A percentile compares a stretch with the other conserved stretches of the same genome.
Evolutionary conservation across 1,284 basidiomycete genomes (phyloP).

Genomic region (Acaromyces ingoldii): DNA sequence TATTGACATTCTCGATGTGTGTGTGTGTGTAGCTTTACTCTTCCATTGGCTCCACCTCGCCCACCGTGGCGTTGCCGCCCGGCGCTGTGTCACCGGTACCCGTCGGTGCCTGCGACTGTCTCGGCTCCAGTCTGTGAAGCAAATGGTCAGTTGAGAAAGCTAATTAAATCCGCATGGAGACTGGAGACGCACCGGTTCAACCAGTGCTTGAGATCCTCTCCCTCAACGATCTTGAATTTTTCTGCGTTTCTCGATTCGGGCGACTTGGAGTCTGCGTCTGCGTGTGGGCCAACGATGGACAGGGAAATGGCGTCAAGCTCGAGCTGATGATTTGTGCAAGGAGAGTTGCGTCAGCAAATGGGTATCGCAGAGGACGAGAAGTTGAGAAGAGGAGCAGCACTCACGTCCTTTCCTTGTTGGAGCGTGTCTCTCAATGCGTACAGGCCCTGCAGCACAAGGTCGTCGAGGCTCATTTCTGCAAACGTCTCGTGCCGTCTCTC

Average conservation of each 20-base stretch:
- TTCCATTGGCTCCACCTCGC: slow-evolving; percentile 10
- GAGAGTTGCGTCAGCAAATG: neutral
- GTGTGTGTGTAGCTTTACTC: neutral
- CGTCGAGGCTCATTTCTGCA: slow-evolving; percentile 30
- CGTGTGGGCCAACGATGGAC: slow-evolving; percentile 46
- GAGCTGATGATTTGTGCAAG: slow-evolving; percentile 11
- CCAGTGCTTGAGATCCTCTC: slow-evolving; percentile 37
- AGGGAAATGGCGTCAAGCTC: slow-evolving; percentile 43
- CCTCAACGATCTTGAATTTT: slow-evolving; percentile 45
- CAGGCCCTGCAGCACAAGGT: slow-evolving; percentile 40
- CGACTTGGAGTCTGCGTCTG: slow-evolving; percentile 38
- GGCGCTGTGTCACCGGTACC: neutral
- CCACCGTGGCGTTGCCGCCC: slow-evolving; percentile 7
- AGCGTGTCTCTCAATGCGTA: slow-evolving; percentile 47
- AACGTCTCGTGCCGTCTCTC: slow-evolving; percentile 90
- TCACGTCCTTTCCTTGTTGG: slow-evolving; percentile 47
- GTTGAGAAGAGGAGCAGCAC: neutral
- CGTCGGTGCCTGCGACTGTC: neutral
- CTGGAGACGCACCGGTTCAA: slow-evolving; percentile 20
- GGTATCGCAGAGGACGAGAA: neutral
- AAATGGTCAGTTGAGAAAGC: too few species aligned
- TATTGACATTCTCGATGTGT: neutral
- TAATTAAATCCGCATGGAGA: too few species aligned
- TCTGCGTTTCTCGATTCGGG: slow-evolving; percentile 31
- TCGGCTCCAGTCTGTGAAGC: neutral